A percentile compares a stretch with the other conserved stretches of the same genome.
phyloP scores from a whole-genome alignment of 306 rosid genomes.

The Corylus heterophylla region DNA sequence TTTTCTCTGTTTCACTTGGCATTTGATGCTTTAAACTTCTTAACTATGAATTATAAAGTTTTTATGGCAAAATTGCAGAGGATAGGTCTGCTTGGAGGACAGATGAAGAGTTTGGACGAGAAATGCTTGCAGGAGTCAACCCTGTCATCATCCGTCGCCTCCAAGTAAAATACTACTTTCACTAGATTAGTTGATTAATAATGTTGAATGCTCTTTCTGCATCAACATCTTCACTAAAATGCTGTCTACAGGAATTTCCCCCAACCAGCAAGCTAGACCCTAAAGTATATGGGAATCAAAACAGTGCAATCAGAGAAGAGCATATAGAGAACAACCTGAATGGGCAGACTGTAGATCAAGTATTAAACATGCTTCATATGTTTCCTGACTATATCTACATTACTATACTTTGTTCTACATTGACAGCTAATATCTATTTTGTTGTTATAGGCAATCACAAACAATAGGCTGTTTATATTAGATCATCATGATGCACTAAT shows the following conservation, averaged over 20 bases:
- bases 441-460: conserved; percentile 60
- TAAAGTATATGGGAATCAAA: conserved; percentile 63
- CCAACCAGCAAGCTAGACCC: conserved; percentile 75
- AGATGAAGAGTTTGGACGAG: conserved; percentile 83
- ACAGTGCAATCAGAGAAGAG: conserved; percentile 62
- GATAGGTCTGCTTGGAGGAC: conserved; percentile 87
- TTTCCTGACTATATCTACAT: background rate
- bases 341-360: conserved; percentile 63
- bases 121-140: conserved; percentile 96
- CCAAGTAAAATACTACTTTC: conserved; percentile 39
- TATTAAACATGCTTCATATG: conserved; percentile 23
- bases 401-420: background rate
- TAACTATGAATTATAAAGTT: background rate
- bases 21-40: background rate
- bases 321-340: conserved; percentile 56
- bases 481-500: conserved; percentile 87
- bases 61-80: conserved; percentile 37
- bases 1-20: background rate
- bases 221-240: conserved; percentile 4
- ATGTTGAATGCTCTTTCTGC: conserved; percentile 4
- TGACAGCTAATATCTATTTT: conserved; percentile 2
- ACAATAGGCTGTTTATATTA: conserved; percentile 61
- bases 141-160: conserved; percentile 81
- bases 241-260: conserved; percentile 69
- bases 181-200: background rate